Evolutionary conservation across 2,329 filamentous ascomycete species (phyloP), one percentile per base, ranked within the genome.

Genomic region (Alternaria brassicae): DNA sequence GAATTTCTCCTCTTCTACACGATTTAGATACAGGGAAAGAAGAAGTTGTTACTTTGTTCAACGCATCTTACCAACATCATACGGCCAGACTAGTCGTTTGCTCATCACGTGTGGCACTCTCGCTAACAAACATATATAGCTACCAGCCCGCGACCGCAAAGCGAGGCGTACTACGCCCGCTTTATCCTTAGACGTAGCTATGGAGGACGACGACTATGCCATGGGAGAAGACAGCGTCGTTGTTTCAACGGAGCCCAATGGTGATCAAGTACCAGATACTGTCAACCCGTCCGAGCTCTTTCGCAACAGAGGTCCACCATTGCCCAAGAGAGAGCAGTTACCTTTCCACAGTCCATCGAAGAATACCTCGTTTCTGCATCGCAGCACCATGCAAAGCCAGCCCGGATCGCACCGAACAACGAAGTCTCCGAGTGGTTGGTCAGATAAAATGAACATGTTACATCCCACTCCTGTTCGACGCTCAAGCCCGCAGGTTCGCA

Each of bases 181-280:
- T 41, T 54, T 47, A 41, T 42, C 49, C n/a, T 21, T 36, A 42
- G 50, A 56, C 52, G 47, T 51, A 61, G 60, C 51, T 28, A 74
- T 76, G 69, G 71, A 73, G 10, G 67, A 70, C 41, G 66, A 66
- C 19, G 72, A 76, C 54, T 68, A 66, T 39, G 51, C 62, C n/a
- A 76, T 76, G 69, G 70, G 63, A 13, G 73, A 73, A 17, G 75
- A 73, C 32, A 62, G 67, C 8, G 61, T 76, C 15, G 57, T 74
- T 25, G 54, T 51, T 21, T 71, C 74, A 10, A 77, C 75, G 17
- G 76, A 78, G 51, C 44, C 71, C n/a, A 77, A 77, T 53, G 73
- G 70, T 2, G 62, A 72, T 21, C 55, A 66, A 36, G 50, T 55
- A 37, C 49, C 59, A 30, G 60, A 63, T 36, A 76, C 73, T 7